These are phyloP conservation scores for Cytauxzoon felis DNA, from an alignment of 169 alveolate species.

Conservation along the genomic window DNA sequence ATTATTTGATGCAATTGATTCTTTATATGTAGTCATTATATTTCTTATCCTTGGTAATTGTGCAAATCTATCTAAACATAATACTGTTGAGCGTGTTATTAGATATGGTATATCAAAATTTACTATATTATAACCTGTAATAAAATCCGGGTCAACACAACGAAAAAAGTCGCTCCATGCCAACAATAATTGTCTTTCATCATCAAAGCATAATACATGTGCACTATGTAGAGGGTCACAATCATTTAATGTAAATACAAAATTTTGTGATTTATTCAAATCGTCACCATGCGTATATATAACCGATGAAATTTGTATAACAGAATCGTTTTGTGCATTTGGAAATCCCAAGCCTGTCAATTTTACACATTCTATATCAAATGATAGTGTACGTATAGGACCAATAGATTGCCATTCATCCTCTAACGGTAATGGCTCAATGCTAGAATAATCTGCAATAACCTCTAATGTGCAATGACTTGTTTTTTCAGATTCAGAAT, in stretches of 20 bases:
- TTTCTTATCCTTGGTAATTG: constrained; percentile 78
- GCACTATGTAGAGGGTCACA: constrained; percentile 86
- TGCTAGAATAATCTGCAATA: constrained; percentile 65
- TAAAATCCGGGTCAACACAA: constrained; percentile 42
- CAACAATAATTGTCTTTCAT: constrained; percentile 74
- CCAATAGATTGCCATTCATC: constrained; percentile 91
- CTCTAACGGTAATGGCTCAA: constrained; percentile 77
- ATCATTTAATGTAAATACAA: constrained; percentile 76
- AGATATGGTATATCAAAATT: constrained; percentile 97
- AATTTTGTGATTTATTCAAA: constrained; percentile 52
- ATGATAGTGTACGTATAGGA: constrained; percentile 93
- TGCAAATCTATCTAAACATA: constrained; percentile 80
- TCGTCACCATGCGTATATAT: constrained; percentile 72
- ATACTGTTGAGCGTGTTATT: constrained; percentile 87
- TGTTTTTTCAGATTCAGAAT: constrained; percentile 20
- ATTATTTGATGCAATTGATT: constrained; percentile 81
- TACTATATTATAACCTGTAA: constrained; percentile 93
- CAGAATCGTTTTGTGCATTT: constrained; percentile 90
- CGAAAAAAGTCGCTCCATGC: constrained; percentile 85
- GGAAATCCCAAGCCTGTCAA: constrained; percentile 89
- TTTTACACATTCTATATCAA: constrained; percentile 76
- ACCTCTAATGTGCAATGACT: constrained; percentile 66
- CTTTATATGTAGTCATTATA: constrained; percentile 76
- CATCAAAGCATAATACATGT: constrained; percentile 75
- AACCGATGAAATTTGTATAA: constrained; percentile 92